Evolutionary conservation across 345 rosid genomes (phyloP), one percentile per base, ranked within the genome.

Genomic region (Ceriops tagal): DNA sequence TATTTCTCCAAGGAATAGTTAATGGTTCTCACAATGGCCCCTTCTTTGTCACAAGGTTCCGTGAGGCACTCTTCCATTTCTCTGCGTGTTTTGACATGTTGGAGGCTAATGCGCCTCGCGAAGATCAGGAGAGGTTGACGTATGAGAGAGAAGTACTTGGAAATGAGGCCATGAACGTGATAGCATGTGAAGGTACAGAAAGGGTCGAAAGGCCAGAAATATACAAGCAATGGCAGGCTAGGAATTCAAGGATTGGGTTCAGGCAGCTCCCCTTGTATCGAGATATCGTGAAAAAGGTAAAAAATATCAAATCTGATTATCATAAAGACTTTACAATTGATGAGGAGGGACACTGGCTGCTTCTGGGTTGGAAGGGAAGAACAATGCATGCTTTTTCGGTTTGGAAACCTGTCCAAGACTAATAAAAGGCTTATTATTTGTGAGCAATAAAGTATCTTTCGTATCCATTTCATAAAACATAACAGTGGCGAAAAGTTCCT

Each of bases 321-420:
- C 83, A 83, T 69, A 83, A 80, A 61, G 90, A 86, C 69, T 86
- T 83, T 69, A 73, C 67, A 10, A 67, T 82, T n/a, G 79, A 80
- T 20, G 78, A 80, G 68, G 80, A 84, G 67, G 71, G 82, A 43
- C 77, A 24, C 31, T 86, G 90, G 88, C 37, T 84, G 71, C 80
- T 82, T 55, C 86, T 82, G 24, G 90, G 90, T 28, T 86, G 90
- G 90, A 86, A 84, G 67, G 88, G 88, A 11, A 82, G 88, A 43
- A 71, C 82, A 47, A 58, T 82, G 22, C 67, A 69, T 24, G 88
- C 84, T 4, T 71, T 75, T 61, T 84, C 90, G 6, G 64, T 80
- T 24, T 86, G 90, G 88, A 75, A 67, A 57, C 61, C 71, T 22
- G 20, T 46, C 34, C 24, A 58, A 52, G 66, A 56, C 51, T 34